Evolutionary conservation across 2,329 filamentous ascomycete genomes (phyloP).

Genomic region (Fusarium camptoceras): DNA sequence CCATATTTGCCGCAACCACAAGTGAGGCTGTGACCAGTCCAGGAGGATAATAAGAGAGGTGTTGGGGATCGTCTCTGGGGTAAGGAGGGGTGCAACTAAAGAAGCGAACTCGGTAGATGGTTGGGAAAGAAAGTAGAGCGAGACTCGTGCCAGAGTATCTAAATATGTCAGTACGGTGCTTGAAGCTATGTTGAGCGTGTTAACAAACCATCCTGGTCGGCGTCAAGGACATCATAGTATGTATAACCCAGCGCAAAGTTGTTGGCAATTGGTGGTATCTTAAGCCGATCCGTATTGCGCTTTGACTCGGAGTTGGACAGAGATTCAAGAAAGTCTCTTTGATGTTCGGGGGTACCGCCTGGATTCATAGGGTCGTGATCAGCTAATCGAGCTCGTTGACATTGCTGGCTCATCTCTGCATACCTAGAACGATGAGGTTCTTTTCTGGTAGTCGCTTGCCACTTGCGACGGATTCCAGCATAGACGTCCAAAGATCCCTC

Average conservation of each 20-base stretch:
- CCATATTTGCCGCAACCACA: slow-evolving; percentile 88
- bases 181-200: neutral
- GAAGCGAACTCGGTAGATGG: slow-evolving; percentile 85
- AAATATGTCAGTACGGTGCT: slow-evolving; percentile 37
- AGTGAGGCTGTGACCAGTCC: slow-evolving; percentile 94
- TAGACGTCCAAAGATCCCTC: slow-evolving; percentile 93
- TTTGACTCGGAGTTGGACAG: slow-evolving; percentile 66
- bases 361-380: slow-evolving; percentile 42
- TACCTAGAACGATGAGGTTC: slow-evolving; percentile 87
- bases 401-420: slow-evolving; percentile 37
- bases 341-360: slow-evolving; percentile 86
- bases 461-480: slow-evolving; percentile 90
- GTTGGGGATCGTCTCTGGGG: slow-evolving; percentile 83
- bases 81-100: slow-evolving; percentile 85
- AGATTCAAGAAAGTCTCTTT: slow-evolving; percentile 83
- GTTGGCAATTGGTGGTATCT: slow-evolving; percentile 85
- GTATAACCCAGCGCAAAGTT: slow-evolving; percentile 94
- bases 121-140: slow-evolving; percentile 87
- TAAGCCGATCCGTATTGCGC: slow-evolving; percentile 67
- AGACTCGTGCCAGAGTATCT: slow-evolving; percentile 92
- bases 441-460: slow-evolving; percentile 92
- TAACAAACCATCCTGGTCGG: slow-evolving; percentile 85
- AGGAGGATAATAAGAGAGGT: slow-evolving; percentile 91
- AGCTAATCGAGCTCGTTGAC: slow-evolving; percentile 40
- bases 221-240: slow-evolving; percentile 93